Conservation (phyloP, 2,329 filamentous ascomycete genomes). For the Colletotrichum cuscutae region DNA sequence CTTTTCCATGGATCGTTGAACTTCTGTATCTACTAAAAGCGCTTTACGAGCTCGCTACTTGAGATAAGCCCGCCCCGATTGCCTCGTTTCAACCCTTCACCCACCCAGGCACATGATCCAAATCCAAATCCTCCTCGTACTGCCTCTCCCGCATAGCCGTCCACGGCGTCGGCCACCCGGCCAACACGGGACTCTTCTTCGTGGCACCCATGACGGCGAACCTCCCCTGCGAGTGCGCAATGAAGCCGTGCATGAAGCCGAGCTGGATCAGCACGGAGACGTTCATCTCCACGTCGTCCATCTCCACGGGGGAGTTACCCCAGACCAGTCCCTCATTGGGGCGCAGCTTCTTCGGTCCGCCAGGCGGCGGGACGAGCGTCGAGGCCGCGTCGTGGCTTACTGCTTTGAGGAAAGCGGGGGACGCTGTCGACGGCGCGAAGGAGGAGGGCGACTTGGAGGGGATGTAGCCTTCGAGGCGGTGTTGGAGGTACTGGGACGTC, state of each 20-base stretch:
- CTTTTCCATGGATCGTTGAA: not conserved
- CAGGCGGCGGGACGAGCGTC: constrained; percentile 59
- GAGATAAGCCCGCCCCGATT: not conserved
- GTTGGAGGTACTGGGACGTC: constrained; percentile 74
- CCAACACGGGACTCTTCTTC: constrained; percentile 69
- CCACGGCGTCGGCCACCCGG: constrained; percentile 82
- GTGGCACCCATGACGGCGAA: constrained; percentile 85
- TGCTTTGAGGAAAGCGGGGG: constrained; percentile 60
- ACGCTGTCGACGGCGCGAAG: constrained; percentile 45
- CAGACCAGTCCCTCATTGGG: constrained; percentile 71
- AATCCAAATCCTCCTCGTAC: constrained; percentile 66
- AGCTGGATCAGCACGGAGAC: constrained; percentile 82
- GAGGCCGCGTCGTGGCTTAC: constrained; percentile 57
- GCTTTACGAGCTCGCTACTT: not conserved
- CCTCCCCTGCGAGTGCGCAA: constrained; percentile 79
- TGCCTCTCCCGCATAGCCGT: constrained; percentile 72
- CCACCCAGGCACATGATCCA: constrained; percentile 81
- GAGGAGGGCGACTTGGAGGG: constrained; percentile 51
- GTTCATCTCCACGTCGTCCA: constrained; percentile 79
- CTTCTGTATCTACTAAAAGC: not conserved
- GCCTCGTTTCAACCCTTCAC: constrained; percentile 57
- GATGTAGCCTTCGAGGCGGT: constrained; percentile 67
- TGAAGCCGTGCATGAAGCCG: constrained; percentile 83
- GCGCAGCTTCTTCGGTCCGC: constrained; percentile 58
- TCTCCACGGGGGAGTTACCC: constrained; percentile 69